Percentiles rank a stretch among this genome's conserved stretches.
Conservation (phyloP, 805 yeast genomes). For the Starmerella powellii region DNA sequence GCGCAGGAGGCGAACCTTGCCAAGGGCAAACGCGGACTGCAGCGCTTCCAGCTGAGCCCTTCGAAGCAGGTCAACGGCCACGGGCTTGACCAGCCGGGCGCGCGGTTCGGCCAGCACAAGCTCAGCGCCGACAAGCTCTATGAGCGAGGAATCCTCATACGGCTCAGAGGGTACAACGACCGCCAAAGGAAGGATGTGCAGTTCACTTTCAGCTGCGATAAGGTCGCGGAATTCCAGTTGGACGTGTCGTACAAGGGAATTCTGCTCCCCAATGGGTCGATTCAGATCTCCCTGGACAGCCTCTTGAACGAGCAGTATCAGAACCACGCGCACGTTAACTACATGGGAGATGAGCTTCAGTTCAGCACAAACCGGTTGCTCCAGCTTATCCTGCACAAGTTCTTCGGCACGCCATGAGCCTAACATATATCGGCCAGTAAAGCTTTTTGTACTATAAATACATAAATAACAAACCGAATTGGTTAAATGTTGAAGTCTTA, state of each 20-base stretch:
- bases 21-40: slow-evolving; percentile 13
- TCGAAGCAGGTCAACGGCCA: background rate
- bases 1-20: slow-evolving; percentile 25
- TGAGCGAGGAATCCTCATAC: slow-evolving; percentile 58
- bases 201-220: slow-evolving; percentile 64
- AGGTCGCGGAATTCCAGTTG: slow-evolving; percentile 57
- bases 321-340: slow-evolving; percentile 38
- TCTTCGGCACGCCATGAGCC: slow-evolving; percentile 44
- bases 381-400: slow-evolving; percentile 60
- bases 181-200: slow-evolving; percentile 51
- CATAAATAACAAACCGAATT: too few relatives aligned
- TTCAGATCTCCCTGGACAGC: slow-evolving; percentile 54
- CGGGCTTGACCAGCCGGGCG: slow-evolving; percentile 22
- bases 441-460: too few relatives aligned
- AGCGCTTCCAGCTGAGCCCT: slow-evolving; percentile 30
- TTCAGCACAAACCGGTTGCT: slow-evolving; percentile 59
- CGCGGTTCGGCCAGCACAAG: slow-evolving; percentile 65
- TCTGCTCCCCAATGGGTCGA: slow-evolving; percentile 43
- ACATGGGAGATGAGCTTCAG: slow-evolving; percentile 56
- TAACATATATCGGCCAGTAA: too few relatives aligned
- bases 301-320: slow-evolving; percentile 66
- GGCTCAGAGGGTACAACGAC: slow-evolving; percentile 41
- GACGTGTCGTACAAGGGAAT: slow-evolving; percentile 59
- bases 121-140: slow-evolving; percentile 62
- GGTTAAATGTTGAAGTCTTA: too few relatives aligned